Base-by-base conservation (phyloP, 768 basidiomycete species). In the Gloeophyllum trabeum region DNA sequence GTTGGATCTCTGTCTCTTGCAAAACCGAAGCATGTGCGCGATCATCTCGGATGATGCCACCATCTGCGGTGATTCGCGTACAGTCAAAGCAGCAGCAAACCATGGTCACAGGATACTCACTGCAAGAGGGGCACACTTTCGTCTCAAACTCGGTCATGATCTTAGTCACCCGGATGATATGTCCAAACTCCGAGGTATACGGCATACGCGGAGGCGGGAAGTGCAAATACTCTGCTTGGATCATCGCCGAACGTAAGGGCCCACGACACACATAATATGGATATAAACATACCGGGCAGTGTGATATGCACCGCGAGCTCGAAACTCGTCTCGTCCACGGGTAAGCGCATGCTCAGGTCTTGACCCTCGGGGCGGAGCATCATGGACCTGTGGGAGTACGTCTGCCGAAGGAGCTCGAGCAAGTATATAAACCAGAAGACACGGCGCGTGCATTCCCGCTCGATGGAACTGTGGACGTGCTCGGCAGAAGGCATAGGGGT, bases 281-380 rank as follows among this genome's bases (percentile, higher is more conserved):
- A 16, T 10, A 16, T 10, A 32, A 32, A 32, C 28, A 16, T 16
- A 32, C 28, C 28, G 28, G 28, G 16, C 10, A 32, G 28, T 10
- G 28, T 32, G 28, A 32, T 16, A 16, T 32, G 28, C 16, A 32
- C 74, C 21, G 74, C 75, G 43, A 89, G 62, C 57, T 89, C 85
- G 51, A 88, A 89, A 55, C 74, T 79, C 6, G 82, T 77, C 58
- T 89, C 86, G 53, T 88, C 84, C 5, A 78, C 75, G n/a, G 86
- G 86, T 25, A 89, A 64, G 39, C 79, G 73, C 34, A 87, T 68
- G 25, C 67, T 69, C 44, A 75, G 58, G 45, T 81, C 72, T 32
- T 62, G 58, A n/a, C n/a, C n/a, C 35, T 62, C 62, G 44, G 59
- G 53, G 48, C 61, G 58, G 21, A 61, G 57, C 19, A 57, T 60